phyloP scores from a whole-genome alignment of 495 filamentous ascomycete species.

The Tuber indicum region DNA sequence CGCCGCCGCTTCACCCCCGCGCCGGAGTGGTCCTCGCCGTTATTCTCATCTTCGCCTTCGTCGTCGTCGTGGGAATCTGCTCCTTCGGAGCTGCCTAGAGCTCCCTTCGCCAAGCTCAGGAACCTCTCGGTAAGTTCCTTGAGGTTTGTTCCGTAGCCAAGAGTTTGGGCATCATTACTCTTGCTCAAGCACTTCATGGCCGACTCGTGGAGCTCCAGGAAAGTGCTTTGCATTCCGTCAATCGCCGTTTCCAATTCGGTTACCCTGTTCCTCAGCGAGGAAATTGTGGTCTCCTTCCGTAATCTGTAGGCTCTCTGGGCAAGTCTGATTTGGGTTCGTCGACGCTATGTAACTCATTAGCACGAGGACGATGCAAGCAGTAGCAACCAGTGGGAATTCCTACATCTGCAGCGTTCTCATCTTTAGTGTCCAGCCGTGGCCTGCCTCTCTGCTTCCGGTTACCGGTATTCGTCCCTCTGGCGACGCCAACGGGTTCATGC shows the following conservation, averaged over 20 bases:
- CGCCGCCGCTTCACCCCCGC: conserved; percentile 30
- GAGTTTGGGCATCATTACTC: conserved; percentile 31
- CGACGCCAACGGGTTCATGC: conserved; percentile 23
- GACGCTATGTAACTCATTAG: conserved; percentile 51
- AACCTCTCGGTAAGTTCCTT: conserved; percentile 47
- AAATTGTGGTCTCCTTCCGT: conserved; percentile 74
- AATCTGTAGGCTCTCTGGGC: conserved; percentile 80
- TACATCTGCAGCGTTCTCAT: conserved; percentile 52
- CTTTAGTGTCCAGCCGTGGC: conserved; percentile 62
- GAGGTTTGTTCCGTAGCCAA: conserved; percentile 42
- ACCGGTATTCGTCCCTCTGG: conserved; percentile 23
- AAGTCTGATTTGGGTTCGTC: conserved; percentile 79
- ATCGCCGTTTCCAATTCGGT: conserved; percentile 59
- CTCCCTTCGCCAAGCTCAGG: conserved; percentile 48
- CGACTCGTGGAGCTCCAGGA: conserved; percentile 62
- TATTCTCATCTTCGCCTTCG: conserved; percentile 39
- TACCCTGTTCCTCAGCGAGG: conserved; percentile 62
- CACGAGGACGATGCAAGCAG: not conserved
- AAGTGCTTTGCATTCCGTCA: conserved; percentile 66
- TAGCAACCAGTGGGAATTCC: conserved; percentile 10
- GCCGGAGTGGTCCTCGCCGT: conserved; percentile 35
- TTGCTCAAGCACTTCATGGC: conserved; percentile 50
- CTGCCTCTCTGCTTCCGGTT: conserved; percentile 56
- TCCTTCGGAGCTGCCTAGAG: conserved; percentile 42
- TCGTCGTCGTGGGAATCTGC: conserved; percentile 41